Percentiles rank a stretch among this genome's conserved stretches.
Conservation (phyloP, 164 flowering plant species). For the Stephania japonica region DNA sequence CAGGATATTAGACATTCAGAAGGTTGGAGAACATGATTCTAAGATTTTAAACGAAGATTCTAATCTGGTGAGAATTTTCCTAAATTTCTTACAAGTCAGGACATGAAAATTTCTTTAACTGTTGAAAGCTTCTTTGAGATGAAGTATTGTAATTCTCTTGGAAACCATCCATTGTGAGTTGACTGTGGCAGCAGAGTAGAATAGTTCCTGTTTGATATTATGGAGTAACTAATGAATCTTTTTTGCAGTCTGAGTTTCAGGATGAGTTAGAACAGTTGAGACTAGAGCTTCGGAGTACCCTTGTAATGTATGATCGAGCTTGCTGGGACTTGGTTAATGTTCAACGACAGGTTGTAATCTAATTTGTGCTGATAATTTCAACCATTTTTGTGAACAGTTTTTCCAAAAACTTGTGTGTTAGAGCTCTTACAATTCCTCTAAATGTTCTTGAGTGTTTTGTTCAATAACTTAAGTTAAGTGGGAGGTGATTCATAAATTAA, state of each 20-base stretch:
- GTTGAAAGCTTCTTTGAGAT: background rate
- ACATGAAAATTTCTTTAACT: background rate
- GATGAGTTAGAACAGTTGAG: slow-evolving; percentile 48
- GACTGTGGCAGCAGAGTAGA: background rate
- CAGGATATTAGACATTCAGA: slow-evolving; percentile 6
- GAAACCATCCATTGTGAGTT: background rate
- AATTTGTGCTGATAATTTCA: background rate
- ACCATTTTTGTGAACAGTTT: background rate
- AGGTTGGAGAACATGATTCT: slow-evolving; percentile 10
- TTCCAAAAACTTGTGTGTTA: background rate
- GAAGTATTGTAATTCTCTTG: background rate
- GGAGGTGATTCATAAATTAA: background rate
- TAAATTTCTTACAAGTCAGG: too few species aligned
- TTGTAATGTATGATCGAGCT: slow-evolving; percentile 53
- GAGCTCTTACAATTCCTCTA: background rate
- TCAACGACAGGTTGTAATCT: slow-evolving; percentile 45
- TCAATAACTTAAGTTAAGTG: background rate
- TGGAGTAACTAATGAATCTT: background rate
- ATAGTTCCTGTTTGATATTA: background rate
- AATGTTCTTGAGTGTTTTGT: background rate
- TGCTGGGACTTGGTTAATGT: slow-evolving; percentile 62
- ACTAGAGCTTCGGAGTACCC: slow-evolving; percentile 43
- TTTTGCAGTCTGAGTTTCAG: slow-evolving; percentile 39
- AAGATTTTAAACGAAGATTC: slow-evolving; percentile 18
- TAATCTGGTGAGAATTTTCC: slow-evolving; percentile 29